These are phyloP conservation scores for Ophiostoma sp. DNA, from an alignment of 2,329 filamentous ascomycete genomes.

Conservation along the genomic window DNA sequence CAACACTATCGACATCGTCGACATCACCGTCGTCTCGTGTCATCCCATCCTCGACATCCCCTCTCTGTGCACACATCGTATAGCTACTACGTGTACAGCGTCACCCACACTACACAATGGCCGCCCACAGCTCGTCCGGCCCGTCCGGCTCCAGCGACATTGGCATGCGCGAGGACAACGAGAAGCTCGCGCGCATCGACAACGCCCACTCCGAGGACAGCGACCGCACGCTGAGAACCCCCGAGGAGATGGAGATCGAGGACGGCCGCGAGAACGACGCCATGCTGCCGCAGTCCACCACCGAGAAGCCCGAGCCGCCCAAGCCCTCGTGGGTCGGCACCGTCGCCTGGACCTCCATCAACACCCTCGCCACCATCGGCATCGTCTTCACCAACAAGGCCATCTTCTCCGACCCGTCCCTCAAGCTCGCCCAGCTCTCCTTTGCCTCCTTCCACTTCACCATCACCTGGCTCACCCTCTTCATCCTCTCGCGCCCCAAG, in stretches of 20 bases:
- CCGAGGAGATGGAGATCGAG: conserved; percentile 36
- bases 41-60: not conserved
- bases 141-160: conserved; percentile 34
- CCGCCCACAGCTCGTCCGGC: conserved; percentile 33
- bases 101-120: conserved; percentile 26
- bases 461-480: conserved; percentile 60
- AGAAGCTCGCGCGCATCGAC: conserved; percentile 32
- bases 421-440: conserved; percentile 57
- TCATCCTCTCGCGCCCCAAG: conserved; percentile 51
- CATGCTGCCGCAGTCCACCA: conserved; percentile 34
- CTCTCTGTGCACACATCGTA: not conserved
- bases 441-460: conserved; percentile 66
- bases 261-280: conserved; percentile 40
- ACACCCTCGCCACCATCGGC: conserved; percentile 57
- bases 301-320: conserved; percentile 35
- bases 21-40: not conserved
- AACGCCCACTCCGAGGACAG: conserved; percentile 31
- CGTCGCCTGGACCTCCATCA: conserved; percentile 54
- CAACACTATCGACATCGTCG: not conserved
- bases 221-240: conserved; percentile 31
- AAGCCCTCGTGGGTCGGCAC: conserved; percentile 36
- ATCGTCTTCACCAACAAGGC: conserved; percentile 67
- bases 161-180: conserved; percentile 32
- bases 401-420: conserved; percentile 58
- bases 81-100: no score